Evolutionary conservation across 352 stramenopile genomes (phyloP).

Genomic region (Pythium guiyangense): DNA sequence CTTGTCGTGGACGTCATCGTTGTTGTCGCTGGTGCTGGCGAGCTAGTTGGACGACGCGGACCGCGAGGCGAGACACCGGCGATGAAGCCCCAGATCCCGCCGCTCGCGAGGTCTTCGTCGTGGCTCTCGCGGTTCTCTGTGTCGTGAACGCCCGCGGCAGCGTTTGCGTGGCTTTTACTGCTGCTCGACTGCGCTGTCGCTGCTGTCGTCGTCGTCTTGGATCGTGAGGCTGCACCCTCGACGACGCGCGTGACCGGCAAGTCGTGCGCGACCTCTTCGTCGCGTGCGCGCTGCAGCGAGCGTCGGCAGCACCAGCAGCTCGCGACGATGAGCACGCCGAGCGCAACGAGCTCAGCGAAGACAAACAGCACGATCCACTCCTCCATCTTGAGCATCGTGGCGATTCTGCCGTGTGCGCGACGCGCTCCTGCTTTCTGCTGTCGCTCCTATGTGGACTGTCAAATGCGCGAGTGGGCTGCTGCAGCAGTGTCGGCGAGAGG

Average conservation of each 20-base stretch:
- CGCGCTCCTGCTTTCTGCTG: not conserved
- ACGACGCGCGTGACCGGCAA: not conserved
- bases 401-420: not conserved
- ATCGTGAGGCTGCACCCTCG: not conserved
- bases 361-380: slow-evolving; percentile 7
- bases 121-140: not conserved
- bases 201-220: not conserved
- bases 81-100: slow-evolving; percentile 4
- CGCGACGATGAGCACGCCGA: not conserved
- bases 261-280: not conserved
- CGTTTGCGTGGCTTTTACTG: not conserved
- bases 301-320: slow-evolving; percentile 8
- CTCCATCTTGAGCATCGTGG: slow-evolving; percentile 12
- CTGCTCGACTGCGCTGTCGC: not conserved
- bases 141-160: not conserved
- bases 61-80: not conserved
- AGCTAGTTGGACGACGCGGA: not conserved
- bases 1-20: not conserved
- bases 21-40: not conserved
- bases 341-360: slow-evolving; percentile 1
- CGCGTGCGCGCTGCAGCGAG: not conserved
- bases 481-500: too few species aligned
- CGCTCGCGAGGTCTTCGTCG: slow-evolving; percentile 1
- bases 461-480: not conserved
- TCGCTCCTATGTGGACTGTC: not conserved